Conservation (phyloP, 352 stramenopile species). For the Phytophthora parvispora region DNA sequence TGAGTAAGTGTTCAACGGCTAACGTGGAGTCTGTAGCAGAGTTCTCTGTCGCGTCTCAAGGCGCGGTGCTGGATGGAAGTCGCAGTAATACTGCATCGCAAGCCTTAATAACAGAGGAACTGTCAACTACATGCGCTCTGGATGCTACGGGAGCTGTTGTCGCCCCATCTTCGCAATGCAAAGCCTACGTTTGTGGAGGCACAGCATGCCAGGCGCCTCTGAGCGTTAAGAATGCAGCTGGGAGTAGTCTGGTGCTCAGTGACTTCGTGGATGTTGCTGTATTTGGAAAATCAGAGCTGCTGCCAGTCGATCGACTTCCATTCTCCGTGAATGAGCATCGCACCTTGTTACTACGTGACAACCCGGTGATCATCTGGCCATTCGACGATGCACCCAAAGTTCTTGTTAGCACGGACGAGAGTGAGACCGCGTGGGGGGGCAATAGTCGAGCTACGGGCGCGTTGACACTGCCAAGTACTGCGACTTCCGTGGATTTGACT, state of each 20-base stretch:
- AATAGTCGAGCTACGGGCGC: conserved; percentile 15
- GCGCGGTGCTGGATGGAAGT: conserved; percentile 40
- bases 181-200: conserved; percentile 42
- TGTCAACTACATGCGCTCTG: conserved; percentile 32
- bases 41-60: conserved; percentile 60
- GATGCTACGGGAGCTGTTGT: conserved; percentile 23
- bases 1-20: conserved; percentile 42
- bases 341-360: conserved; percentile 63
- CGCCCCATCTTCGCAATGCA: conserved; percentile 22
- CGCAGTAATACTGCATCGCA: conserved; percentile 23
- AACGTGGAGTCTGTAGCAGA: conserved; percentile 41
- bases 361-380: conserved; percentile 66
- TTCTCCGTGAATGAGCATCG: conserved; percentile 64
- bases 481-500: conserved; percentile 25
- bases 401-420: conserved; percentile 24
- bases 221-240: conserved; percentile 5
- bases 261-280: conserved; percentile 69
- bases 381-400: conserved; percentile 56
- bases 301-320: conserved; percentile 51
- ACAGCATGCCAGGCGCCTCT: conserved; percentile 35
- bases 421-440: background rate
- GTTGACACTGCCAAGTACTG: conserved; percentile 10
- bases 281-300: conserved; percentile 48
- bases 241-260: conserved; percentile 40
- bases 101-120: conserved; percentile 5